Conservation (phyloP, 2,329 filamentous ascomycete species). For the Huntiella decipiens region DNA sequence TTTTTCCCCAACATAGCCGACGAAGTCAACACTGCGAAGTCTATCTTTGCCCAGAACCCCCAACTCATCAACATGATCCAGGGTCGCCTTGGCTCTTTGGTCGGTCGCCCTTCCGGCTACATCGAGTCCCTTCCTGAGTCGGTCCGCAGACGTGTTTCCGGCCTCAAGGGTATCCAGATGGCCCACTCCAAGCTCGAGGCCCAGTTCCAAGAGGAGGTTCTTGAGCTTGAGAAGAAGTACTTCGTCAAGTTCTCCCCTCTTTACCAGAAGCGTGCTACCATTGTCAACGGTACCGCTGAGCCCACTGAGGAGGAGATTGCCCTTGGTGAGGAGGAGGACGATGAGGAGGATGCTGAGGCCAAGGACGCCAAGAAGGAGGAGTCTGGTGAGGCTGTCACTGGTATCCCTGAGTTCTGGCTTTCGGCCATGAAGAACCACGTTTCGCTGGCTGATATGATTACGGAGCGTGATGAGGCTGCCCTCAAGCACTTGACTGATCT, state of each 20-base stretch:
- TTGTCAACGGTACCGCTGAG: slow-evolving; percentile 74
- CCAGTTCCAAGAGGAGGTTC: slow-evolving; percentile 94
- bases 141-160: slow-evolving; percentile 83
- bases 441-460: slow-evolving; percentile 95
- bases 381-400: slow-evolving; percentile 36
- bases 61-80: slow-evolving; percentile 94
- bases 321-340: slow-evolving; percentile 64
- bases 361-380: slow-evolving; percentile 36
- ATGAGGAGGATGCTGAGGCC: slow-evolving; percentile 39
- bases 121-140: slow-evolving; percentile 83
- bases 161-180: slow-evolving; percentile 94
- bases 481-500: slow-evolving; percentile 82
- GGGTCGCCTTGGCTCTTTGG: slow-evolving; percentile 79
- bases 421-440: slow-evolving; percentile 99
- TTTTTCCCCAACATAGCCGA: slow-evolving; percentile 33
- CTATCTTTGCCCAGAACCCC: slow-evolving; percentile 89
- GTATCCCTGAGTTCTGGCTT: slow-evolving; percentile 98
- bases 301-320: slow-evolving; percentile 75
- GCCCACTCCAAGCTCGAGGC: slow-evolving; percentile 97
- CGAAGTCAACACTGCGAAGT: slow-evolving; percentile 49
- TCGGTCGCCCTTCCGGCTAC: slow-evolving; percentile 91
- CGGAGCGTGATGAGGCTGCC: slow-evolving; percentile 85
- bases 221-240: slow-evolving; percentile 98
- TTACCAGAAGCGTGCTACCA: slow-evolving; percentile 84
- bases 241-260: slow-evolving; percentile 96